These are phyloP conservation scores for Fulvia fulva DNA, from an alignment of 2,329 filamentous ascomycete genomes.

Conservation along the genomic window DNA sequence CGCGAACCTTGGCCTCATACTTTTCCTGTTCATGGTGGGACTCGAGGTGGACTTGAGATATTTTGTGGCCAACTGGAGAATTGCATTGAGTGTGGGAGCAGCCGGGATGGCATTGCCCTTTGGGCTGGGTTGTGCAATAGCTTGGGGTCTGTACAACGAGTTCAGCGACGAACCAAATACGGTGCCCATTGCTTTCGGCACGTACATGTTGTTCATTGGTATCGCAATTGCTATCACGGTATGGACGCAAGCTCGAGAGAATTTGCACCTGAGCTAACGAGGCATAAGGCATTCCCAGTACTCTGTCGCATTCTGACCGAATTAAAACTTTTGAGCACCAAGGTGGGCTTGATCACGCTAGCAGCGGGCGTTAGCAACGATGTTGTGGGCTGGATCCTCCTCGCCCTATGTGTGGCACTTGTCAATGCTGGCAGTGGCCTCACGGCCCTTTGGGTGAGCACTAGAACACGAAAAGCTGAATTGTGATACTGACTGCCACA, in stretches of 20 bases:
- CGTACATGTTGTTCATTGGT: slow-evolving; percentile 76
- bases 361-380: slow-evolving; percentile 93
- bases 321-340: slow-evolving; percentile 75
- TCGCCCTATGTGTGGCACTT: slow-evolving; percentile 87
- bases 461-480: not conserved
- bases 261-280: too few relatives aligned
- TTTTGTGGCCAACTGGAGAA: slow-evolving; percentile 73
- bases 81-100: slow-evolving; percentile 72
- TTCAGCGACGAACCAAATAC: slow-evolving; percentile 58
- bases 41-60: slow-evolving; percentile 80
- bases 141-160: slow-evolving; percentile 73
- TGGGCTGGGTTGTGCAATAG: slow-evolving; percentile 72
- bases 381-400: slow-evolving; percentile 83
- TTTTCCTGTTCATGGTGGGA: slow-evolving; percentile 85
- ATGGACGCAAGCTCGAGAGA: slow-evolving; percentile 21
- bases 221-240: slow-evolving; percentile 90
- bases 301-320: slow-evolving; percentile 91
- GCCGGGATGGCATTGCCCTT: slow-evolving; percentile 81
- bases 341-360: slow-evolving; percentile 82
- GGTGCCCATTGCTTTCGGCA: slow-evolving; percentile 57
- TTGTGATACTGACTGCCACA: slow-evolving; percentile 52
- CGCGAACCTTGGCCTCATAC: slow-evolving; percentile 76
- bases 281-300: slow-evolving; percentile 81
- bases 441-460: slow-evolving; percentile 70
- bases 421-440: slow-evolving; percentile 83